Evolutionary conservation across 495 filamentous ascomycete species (phyloP).

Genomic region (Aspergillus coremiiformis): DNA sequence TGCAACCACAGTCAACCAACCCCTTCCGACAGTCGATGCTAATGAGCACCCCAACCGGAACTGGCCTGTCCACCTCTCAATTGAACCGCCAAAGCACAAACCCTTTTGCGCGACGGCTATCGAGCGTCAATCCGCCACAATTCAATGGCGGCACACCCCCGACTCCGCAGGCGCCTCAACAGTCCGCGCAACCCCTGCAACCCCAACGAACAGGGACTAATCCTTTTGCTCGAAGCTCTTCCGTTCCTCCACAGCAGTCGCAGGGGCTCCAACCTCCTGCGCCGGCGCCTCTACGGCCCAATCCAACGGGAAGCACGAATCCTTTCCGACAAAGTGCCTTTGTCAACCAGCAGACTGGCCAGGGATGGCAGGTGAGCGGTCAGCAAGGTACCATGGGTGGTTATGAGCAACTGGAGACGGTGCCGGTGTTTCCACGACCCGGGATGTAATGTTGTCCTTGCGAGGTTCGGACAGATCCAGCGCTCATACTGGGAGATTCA

Average conservation of each 20-base stretch:
- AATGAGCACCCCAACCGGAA: conserved; percentile 46
- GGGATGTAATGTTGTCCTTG: conserved; percentile 30
- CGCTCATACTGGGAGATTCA: neutral
- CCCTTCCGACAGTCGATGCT: conserved; percentile 86
- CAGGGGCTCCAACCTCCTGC: conserved; percentile 30
- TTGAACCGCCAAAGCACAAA: conserved; percentile 69
- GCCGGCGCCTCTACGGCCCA: conserved; percentile 49
- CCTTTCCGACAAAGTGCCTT: conserved; percentile 87
- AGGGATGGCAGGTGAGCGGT: conserved; percentile 70
- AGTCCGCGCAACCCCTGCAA: conserved; percentile 29
- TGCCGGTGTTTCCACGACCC: conserved; percentile 81
- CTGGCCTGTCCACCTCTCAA: conserved; percentile 31
- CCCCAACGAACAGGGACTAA: conserved; percentile 44
- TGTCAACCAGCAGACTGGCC: conserved; percentile 77
- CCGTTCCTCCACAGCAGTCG: conserved; percentile 29
- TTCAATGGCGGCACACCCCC: conserved; percentile 23
- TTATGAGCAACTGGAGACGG: conserved; percentile 66
- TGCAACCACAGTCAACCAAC: conserved; percentile 53
- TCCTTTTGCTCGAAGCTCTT: conserved; percentile 43
- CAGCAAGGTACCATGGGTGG: conserved; percentile 78
- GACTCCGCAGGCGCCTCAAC: conserved; percentile 37
- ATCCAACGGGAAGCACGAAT: conserved; percentile 84
- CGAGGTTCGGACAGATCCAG: neutral
- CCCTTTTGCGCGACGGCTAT: conserved; percentile 63
- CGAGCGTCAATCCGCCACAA: conserved; percentile 35